Base-by-base conservation (phyloP, 2,329 filamentous ascomycete species). In the Penicillium sp. region DNA sequence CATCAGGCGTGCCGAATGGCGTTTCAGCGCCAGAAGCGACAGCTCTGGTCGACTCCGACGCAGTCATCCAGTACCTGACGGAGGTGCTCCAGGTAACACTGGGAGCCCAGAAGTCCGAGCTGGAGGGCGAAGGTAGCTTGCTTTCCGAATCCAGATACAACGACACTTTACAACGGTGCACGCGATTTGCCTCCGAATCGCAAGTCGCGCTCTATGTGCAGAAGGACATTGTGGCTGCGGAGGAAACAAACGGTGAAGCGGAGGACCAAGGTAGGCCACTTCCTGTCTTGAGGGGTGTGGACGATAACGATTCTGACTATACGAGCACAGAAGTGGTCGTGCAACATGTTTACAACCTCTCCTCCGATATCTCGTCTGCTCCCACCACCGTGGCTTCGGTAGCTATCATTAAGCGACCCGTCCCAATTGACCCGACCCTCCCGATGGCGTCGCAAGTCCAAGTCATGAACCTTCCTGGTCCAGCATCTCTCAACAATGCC, bases 191-290 rank as follows among this genome's bases (percentile, higher is more conserved):
- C 54, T 86, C 87, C 57, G 95, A 99, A 75, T 82, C 88, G 54
- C 91, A 96, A 76, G 86, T 88, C 58, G 91, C 89, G 51, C 80
- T 99, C 59, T 97, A 97, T 75, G 88, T 97, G 59, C 89, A 94
- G 71, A 96, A 97, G 76, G 90, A 77, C 57, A 63, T 87, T 60
- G 76, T 83, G 49, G 78, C 81, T 59, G 79, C 80, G 11, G 79
- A 82, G 45, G 73, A 81, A 51, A 80, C 68, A 41, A 73, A 75
- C 58, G 71, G 65, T 44, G 63, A 68, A 36, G 64, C 68, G 24
- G 70, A 72, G 55, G 69, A 70, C 60, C 63, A 74, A 59, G 72
- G 79, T 80, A 75, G 56, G 71, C 64, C 22, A 5, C 36, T 11
- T 32, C 22, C 18, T 36, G 13, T n/a, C 18, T 9, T 10, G 21